Evolutionary conservation across 768 basidiomycete genomes (phyloP), one percentile per base, ranked within the genome.

Genomic region (Exidia glandulosa): DNA sequence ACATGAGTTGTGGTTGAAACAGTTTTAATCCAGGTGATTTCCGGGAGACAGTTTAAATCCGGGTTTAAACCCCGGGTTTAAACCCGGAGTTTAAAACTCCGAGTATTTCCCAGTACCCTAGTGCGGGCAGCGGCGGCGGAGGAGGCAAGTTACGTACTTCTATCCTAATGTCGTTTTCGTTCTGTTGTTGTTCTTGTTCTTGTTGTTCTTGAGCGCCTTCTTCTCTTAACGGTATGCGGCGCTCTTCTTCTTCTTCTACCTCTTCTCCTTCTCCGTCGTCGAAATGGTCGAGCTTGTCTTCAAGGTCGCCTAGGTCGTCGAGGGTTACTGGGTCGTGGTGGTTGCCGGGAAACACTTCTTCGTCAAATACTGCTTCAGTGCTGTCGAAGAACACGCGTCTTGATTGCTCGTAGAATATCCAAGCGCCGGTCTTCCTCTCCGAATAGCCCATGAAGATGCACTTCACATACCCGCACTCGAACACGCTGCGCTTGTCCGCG

Each of bases 371-470:
- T 13, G 61, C 61, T 52, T 62, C 55, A 9, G 37, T 33, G 33
- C 57, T 59, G 23, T 56, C 57, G 47, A 61, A 29, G 13, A 45
- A 23, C 36, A 23, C 16, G 25, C 48, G 9, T n/a, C 41, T 54
- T 29, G 36, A 13, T 6, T 52, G 13, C 30, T 60, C 48, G 25
- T 41, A 56, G 59, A 60, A 60, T 16, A 31, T 50, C 50, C 50
- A 54, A 25, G 23, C 23, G 30, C 50, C 50, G 6, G 50, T 6
- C 37, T 61, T 57, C 29, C 67, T 66, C 1, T 59, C 32, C 1
- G 67, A 64, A 58, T 76, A 78, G 1, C 76, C 73, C 57, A 77
- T 68, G 36, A 76, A 73, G 1, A 73, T 59, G 58, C 77, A 77
- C 64, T 74, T 71, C 34, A 62, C 33, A 30, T 63, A 61, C 52